Evolutionary conservation across 208 protist genomes (phyloP), one percentile per base, ranked within the genome.

Genomic region (Leishmania guyanensis): DNA sequence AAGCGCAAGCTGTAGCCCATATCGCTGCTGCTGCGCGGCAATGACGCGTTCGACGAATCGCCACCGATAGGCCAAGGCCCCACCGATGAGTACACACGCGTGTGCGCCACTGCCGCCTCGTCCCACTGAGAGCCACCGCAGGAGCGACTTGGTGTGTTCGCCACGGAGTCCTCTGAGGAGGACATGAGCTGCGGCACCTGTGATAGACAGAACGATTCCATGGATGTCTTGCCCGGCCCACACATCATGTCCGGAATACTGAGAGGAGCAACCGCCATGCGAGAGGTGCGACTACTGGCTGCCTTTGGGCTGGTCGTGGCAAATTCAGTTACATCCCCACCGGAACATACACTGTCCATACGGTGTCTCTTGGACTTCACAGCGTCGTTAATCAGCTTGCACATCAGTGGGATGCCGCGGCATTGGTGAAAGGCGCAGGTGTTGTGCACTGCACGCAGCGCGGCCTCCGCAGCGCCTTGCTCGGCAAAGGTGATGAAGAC

Each of bases 401-500:
- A 68, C 79, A 85, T 80, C n/a, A 82, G 48, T 50, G 89, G 89
- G 3, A 92, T 72, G 46, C 87, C 87, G n/a, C 51, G 46, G 80
- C 89, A 92, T 72, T 53, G 64, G 62, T 14, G 20, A 56, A 92
- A 89, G 65, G 89, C 82, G 26, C 68, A 82, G 22, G 86, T 88
- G 83, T 88, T 80, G 87, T 92, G 89, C 80, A 90, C 70, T 53
- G 50, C 79, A 48, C 78, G 72, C 56, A 89, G 60, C 39, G 86
- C 89, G 1, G 64, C 43, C 81, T 86, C 85, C 17, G 89, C 89
- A 5, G 81, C 79, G 46, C 87, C 87, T 12, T 51, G 39, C 68
- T 90, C 81, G 14, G 64, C 84, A 69, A 90, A 92, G 3, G 79
- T 89, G 69, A 92, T 73, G 72, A 92, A 92, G 12, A 83, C 89